Evolutionary conservation across 1,284 basidiomycete species (phyloP).

Genomic region (Xerocomus minutiporus): DNA sequence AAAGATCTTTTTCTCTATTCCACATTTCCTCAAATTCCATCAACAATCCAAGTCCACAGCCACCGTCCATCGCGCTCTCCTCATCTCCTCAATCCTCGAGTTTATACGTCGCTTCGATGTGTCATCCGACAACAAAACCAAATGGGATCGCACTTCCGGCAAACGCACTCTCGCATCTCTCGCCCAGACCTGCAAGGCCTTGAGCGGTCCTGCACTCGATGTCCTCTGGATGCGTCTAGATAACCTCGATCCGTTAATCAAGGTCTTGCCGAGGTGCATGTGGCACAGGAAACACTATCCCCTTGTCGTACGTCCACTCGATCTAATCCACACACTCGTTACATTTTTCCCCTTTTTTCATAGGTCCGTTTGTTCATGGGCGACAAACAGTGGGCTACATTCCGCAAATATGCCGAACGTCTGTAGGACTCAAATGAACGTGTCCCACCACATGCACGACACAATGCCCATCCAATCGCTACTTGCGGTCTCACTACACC

Average conservation of each 20-base stretch:
- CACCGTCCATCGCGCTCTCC: constrained; percentile 18
- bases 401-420: too few species aligned
- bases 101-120: constrained; percentile 23
- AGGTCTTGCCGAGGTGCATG: not conserved
- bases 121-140: constrained; percentile 14
- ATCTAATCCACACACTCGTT: too few species aligned
- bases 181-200: constrained; percentile 24
- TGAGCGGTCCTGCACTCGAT: constrained; percentile 22
- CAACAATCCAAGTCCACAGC: not conserved
- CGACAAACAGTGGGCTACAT: too few species aligned
- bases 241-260: constrained; percentile 18
- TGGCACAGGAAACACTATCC: not conserved
- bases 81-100: constrained; percentile 21
- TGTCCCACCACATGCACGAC: too few species aligned
- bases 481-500: too few species aligned
- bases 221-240: constrained; percentile 26
- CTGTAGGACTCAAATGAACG: too few species aligned
- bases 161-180: constrained; percentile 24
- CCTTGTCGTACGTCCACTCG: not conserved
- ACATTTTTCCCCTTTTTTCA: too few species aligned
- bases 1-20: not conserved
- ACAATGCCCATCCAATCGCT: too few species aligned
- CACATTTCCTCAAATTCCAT: not conserved
- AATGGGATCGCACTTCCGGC: constrained; percentile 14
- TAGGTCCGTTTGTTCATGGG: too few species aligned